Evolutionary conservation across 2,329 filamentous ascomycete species (phyloP), one percentile per base, ranked within the genome.

Genomic region (Rhynchosporium graminicola): DNA sequence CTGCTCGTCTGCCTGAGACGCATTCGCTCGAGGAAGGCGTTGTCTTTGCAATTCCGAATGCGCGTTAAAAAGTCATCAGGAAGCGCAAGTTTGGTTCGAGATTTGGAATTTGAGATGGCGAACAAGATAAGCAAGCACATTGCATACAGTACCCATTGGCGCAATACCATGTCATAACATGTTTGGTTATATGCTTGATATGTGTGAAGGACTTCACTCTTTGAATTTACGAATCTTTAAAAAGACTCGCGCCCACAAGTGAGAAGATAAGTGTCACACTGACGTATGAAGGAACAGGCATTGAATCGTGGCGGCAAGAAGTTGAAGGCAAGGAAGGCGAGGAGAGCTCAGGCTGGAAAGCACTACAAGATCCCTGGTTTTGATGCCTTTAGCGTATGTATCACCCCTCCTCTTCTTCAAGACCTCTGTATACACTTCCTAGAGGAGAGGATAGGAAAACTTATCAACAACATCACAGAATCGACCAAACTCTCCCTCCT

Each of bases 331-430:
- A 50, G 10, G 45, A 59, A 26, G 20, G 8, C 31, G 33, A 40
- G 45, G n/a, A 48, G n/a, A 38, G 45, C 36, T 36, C 28, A 29
- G 9, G 47, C 20, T 36, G 38, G 29, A 5, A 28, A 36, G 15
- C 31, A 48, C 15, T 59, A 57, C 29, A 63, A 63, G 31, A 28
- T 40, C 3, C 48, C 58, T 45, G 61, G 63, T 10, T 65, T 65
- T 38, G 55, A 61, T 61, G 63, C 61, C 4, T 65, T 65, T 28
- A 51, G 43, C 38, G 63, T 61, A 57, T 50, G 63, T 59, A 10
- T 45, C 10, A 26, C 47, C 36, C 20, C 15, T 20, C 38, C n/a
- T 29, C 4, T 28, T 20, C 20, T 20, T 20, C 20, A 20, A 20
- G 20, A 20, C 20, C 20, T 20, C 20, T 20, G 20, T 20, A 20